Evolutionary conservation across 345 rosid genomes (phyloP), one percentile per base, ranked within the genome.

Genomic region (Arabis alpina): DNA sequence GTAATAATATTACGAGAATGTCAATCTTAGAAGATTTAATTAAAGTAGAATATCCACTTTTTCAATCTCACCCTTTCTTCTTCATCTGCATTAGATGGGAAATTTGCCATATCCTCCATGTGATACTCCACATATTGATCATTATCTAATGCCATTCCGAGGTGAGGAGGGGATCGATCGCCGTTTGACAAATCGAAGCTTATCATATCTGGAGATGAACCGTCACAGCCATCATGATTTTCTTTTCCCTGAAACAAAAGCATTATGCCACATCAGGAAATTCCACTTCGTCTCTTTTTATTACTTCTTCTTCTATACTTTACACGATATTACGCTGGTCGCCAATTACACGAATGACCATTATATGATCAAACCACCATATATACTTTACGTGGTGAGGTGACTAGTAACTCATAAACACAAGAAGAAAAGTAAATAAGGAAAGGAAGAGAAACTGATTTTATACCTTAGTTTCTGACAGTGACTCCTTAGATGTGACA

Each of bases 101-200:
- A 86, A 67, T 89, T 90, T 41, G 79, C 32, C 80, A 86, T 82
- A 78, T 86, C 91, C 60, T 90, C 93, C 43, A 92, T 79, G 69
- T 85, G 82, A 76, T 87, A 88, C 78, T 90, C 98, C 61, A 86
- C 80, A 62, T 77, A 90, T 40, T 82, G 88, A 70, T 88, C 91
- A 63, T 84, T 87, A 37, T 85, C 91, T 59, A 77, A 54, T 32
- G 77, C 47, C 61, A 85, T 70, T 24, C 84, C 84, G 65, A 80
- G 84, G 72, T 81, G 84, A 56, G 91, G 91, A 44, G 85, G 85
- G 72, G 50, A 61, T 1, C 85, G 91, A 72, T 70, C 64, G 14
- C 88, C 95, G 24, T 78, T 72, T 19, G 90, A 78, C n/a, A 92
- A 74, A 80, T 92, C 93, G 67, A 90, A 90, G 83, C 84, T 87